Percentiles rank a stretch among this genome's conserved stretches.
Conservation (phyloP, 352 stramenopile genomes). For the Phytophthora tentaculata region DNA sequence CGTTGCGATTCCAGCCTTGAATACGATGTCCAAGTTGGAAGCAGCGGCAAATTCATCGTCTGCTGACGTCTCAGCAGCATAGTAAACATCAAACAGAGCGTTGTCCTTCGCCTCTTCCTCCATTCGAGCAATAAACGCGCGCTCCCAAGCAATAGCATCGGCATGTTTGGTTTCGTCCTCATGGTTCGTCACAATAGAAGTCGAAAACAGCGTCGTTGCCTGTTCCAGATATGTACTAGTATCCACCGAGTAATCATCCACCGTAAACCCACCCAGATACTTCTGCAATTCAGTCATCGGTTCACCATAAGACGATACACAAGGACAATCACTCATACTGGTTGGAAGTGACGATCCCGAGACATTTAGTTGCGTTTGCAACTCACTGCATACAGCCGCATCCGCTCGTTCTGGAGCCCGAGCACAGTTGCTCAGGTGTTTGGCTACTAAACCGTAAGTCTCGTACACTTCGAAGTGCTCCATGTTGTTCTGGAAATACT, state of each 20-base stretch:
- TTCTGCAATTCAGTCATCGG: constrained; percentile 66
- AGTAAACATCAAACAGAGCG: constrained; percentile 67
- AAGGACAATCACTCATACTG: constrained; percentile 72
- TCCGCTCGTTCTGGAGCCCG: constrained; percentile 33
- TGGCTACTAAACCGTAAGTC: constrained; percentile 43
- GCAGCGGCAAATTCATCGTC: constrained; percentile 66
- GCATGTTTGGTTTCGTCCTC: constrained; percentile 46
- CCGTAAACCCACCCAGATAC: constrained; percentile 56
- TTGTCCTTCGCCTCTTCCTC: constrained; percentile 55
- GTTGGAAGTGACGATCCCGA: constrained; percentile 44
- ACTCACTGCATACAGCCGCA: constrained; percentile 41
- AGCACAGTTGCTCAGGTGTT: constrained; percentile 55
- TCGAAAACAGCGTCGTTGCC: constrained; percentile 54
- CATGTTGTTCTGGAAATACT: constrained; percentile 75
- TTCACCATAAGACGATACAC: constrained; percentile 60
- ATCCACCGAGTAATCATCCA: constrained; percentile 21
- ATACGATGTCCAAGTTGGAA: constrained; percentile 54
- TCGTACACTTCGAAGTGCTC: constrained; percentile 60
- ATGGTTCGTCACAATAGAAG: constrained; percentile 59
- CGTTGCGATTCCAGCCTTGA: constrained; percentile 47
- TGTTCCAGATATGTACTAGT: constrained; percentile 44
- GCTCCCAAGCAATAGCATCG: constrained; percentile 70
- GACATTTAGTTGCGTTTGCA: constrained; percentile 39
- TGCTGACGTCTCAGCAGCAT: constrained; percentile 63
- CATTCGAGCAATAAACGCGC: constrained; percentile 65